phyloP scores from a whole-genome alignment of 331 rosid species.

The Arachis monticola region DNA sequence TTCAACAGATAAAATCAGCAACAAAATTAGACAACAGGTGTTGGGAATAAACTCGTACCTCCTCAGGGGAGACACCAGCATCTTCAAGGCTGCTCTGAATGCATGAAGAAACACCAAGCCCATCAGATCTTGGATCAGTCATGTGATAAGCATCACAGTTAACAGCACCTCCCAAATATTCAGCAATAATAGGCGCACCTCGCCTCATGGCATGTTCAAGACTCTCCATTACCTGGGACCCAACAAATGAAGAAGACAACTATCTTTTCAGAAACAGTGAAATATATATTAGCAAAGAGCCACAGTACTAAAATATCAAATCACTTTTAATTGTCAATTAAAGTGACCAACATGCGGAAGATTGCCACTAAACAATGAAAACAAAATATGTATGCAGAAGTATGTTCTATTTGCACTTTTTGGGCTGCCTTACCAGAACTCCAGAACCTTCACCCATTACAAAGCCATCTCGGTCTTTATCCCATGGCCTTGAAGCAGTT shows the following conservation, averaged over 20 bases:
- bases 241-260: not conserved
- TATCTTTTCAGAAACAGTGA: not conserved
- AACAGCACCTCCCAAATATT: too few relatives aligned
- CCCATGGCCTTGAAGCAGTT: constrained; percentile 99
- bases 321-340: not conserved
- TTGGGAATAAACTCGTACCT: constrained; percentile 53
- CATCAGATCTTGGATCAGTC: too few relatives aligned
- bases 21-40: constrained; percentile 1
- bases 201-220: too few relatives aligned
- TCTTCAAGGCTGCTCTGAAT: constrained; percentile 90
- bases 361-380: not conserved
- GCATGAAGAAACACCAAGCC: constrained; percentile 97
- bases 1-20: not conserved
- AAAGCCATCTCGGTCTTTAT: constrained; percentile 91
- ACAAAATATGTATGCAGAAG: not conserved
- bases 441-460: constrained; percentile 99
- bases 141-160: too few relatives aligned
- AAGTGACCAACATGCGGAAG: constrained; percentile 3
- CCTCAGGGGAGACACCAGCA: constrained; percentile 98
- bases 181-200: too few relatives aligned
- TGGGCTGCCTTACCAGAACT: constrained; percentile 64
- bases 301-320: constrained; percentile 11
- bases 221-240: not conserved
- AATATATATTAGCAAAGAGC: constrained; percentile 22
- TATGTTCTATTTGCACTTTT: not conserved